These are phyloP conservation scores for Vitis hybrid DNA, from an alignment of 177 flowering plant species.

Conservation along the genomic window DNA sequence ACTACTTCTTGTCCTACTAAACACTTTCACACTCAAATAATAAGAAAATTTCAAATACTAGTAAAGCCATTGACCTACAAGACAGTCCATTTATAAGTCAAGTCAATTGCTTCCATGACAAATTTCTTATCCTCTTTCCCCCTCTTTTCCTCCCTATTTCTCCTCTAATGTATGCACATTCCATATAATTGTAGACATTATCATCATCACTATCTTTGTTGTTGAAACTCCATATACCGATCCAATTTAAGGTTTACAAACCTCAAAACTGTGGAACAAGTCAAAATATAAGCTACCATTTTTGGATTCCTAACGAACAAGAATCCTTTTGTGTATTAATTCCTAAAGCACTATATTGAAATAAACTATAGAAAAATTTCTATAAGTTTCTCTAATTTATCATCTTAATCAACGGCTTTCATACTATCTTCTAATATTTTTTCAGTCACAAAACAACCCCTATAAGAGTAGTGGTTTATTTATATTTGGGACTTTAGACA, in stretches of 20 bases:
- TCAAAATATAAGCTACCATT: conserved; percentile 45
- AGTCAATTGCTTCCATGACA: conserved; percentile 7
- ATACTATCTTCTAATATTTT: too few relatives aligned
- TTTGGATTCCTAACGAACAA: conserved; percentile 34
- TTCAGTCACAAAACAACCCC: too few relatives aligned
- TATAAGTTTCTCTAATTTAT: too few relatives aligned
- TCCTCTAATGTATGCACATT: conserved; percentile 26
- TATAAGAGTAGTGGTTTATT: too few relatives aligned
- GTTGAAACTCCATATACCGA: conserved; percentile 22
- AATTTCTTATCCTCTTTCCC: neutral
- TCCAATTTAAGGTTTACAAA: conserved; percentile 37
- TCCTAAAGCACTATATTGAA: conserved; percentile 13
- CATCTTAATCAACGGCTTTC: too few relatives aligned
- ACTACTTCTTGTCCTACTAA: too few relatives aligned
- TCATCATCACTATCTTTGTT: conserved; percentile 17
- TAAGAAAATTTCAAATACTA: neutral
- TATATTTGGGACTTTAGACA: too few relatives aligned
- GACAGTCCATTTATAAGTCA: neutral
- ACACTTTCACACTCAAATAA: conserved; percentile 15
- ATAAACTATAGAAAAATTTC: too few relatives aligned
- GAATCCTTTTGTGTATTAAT: conserved; percentile 37
- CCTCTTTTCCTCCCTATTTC: neutral
- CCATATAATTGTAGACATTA: conserved; percentile 5
- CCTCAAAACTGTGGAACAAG: conserved; percentile 44
- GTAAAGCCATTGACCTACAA: too few relatives aligned